phyloP scores from a whole-genome alignment of 257 asterid species.

The Nicotiana noctiflora region DNA sequence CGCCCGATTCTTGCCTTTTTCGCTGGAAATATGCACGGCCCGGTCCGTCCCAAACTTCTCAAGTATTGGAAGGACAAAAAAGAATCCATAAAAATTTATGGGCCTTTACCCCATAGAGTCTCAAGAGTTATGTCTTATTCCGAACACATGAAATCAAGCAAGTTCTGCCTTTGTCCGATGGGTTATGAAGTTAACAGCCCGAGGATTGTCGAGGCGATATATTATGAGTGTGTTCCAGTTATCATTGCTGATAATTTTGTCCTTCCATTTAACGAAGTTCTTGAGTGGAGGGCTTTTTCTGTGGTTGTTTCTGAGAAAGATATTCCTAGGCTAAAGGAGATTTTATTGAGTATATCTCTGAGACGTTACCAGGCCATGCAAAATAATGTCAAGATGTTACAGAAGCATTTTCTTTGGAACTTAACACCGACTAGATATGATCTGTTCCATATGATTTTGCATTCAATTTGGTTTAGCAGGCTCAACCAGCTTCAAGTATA shows the following conservation, averaged over 20 bases:
- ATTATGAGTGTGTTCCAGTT: slow-evolving; percentile 81
- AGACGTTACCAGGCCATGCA: slow-evolving; percentile 53
- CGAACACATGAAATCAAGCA: slow-evolving; percentile 86
- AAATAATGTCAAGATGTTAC: slow-evolving; percentile 62
- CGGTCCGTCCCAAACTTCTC: slow-evolving; percentile 67
- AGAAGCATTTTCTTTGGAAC: slow-evolving; percentile 87
- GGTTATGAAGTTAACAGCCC: slow-evolving; percentile 95
- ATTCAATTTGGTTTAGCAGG: slow-evolving; percentile 79
- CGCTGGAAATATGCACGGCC: slow-evolving; percentile 80
- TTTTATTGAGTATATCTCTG: slow-evolving; percentile 57
- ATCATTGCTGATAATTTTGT: slow-evolving; percentile 69
- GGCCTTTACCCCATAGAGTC: slow-evolving; percentile 51
- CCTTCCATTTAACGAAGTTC: slow-evolving; percentile 58
- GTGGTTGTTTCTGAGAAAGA: slow-evolving; percentile 65
- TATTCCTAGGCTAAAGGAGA: slow-evolving; percentile 70
- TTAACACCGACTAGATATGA: slow-evolving; percentile 57
- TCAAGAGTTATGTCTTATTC: slow-evolving; percentile 55
- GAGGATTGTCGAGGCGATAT: slow-evolving; percentile 81
- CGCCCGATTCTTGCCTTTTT: slow-evolving; percentile 87
- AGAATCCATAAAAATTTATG: slow-evolving; percentile 67
- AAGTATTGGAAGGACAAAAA: slow-evolving; percentile 70
- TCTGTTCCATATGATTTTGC: slow-evolving; percentile 83
- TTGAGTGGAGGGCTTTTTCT: slow-evolving; percentile 71
- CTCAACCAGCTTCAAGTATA: slow-evolving; percentile 49
- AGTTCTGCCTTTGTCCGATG: slow-evolving; percentile 88